Evolutionary conservation across 345 rosid genomes (phyloP).

Genomic region (Raphanus raphanistrum): DNA sequence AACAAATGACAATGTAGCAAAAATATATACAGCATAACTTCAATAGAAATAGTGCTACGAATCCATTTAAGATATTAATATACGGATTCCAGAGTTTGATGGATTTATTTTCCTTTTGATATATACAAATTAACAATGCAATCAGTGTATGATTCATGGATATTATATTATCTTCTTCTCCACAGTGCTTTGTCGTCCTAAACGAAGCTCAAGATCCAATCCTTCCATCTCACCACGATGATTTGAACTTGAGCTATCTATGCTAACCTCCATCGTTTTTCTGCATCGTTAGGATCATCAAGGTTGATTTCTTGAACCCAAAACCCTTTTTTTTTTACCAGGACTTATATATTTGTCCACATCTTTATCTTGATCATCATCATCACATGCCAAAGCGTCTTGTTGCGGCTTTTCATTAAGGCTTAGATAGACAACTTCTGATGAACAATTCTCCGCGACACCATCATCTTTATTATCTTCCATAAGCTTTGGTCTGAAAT

Average conservation of each 20-base stretch:
- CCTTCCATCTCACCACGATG: constrained; percentile 18
- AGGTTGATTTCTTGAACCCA: constrained; percentile 18
- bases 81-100: constrained; percentile 20
- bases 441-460: constrained; percentile 15
- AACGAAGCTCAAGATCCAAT: constrained; percentile 41
- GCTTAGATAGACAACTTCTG: constrained; percentile 22
- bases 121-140: constrained; percentile 15
- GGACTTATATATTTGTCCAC: constrained; percentile 10
- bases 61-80: constrained; percentile 37
- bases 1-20: no score
- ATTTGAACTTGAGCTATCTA: constrained; percentile 34
- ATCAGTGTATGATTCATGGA: constrained; percentile 5
- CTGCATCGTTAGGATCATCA: constrained; percentile 9
- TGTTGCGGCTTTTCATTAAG: constrained; percentile 22
- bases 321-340: constrained; percentile 26
- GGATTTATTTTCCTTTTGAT: neutral
- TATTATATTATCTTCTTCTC: constrained; percentile 30
- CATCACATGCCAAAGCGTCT: constrained; percentile 20
- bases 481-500: constrained; percentile 49
- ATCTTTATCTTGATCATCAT: constrained; percentile 15
- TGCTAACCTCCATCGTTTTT: neutral
- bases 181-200: constrained; percentile 31
- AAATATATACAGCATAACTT: constrained; percentile 36
- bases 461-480: constrained; percentile 29
- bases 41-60: constrained; percentile 6